Evolutionary conservation across 129 eudicot species (phyloP), one percentile per base, ranked within the genome.

Genomic region (Flaveria sonorensis): DNA sequence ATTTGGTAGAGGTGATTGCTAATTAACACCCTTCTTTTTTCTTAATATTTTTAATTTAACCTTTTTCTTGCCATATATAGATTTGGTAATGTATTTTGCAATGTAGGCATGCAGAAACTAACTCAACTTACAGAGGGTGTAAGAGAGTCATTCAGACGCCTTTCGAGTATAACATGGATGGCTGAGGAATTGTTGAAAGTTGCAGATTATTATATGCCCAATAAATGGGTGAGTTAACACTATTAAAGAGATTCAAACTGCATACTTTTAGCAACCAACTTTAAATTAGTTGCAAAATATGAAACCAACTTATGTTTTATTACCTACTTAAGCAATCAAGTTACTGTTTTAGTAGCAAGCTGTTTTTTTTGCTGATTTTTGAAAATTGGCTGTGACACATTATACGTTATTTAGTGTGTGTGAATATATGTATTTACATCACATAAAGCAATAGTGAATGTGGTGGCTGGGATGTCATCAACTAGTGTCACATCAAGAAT

Each of bases 181-280:
- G 96, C 97, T 26, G 97, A 89, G 62, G 97, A 92, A 59, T 71
- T 92, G 72, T 86, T 92, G 39, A 85, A 85, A 74, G 97, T 92
- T 67, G 97, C 96, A 36, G 95, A 92, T 72, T 92, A 87, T 80
- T 77, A 85, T 77, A 89, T 85, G 78, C 97, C 97, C 1, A 89
- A 92, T 84, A 92, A 89, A 87, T 92, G 97, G 97, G 97, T 92
- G 77, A 80, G 96, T 79, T 18, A 15, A 13, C 40, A 66, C 51
- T 45, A n/a, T 64, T 21, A n/a, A 8, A 32, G 2, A 8, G 21
- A 59, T 30, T 21, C 65, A 62, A 28, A 62, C 45, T 62, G 40
- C 15, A 13, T 30, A 19, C 30, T 3, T 26, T 62, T 62, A 30
- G 20, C 68, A 28, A 15, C 20, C 43, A 62, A 26, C 21, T 62